Conservation (phyloP, 2,329 filamentous ascomycete genomes). For the Teratosphaeria destructans region DNA sequence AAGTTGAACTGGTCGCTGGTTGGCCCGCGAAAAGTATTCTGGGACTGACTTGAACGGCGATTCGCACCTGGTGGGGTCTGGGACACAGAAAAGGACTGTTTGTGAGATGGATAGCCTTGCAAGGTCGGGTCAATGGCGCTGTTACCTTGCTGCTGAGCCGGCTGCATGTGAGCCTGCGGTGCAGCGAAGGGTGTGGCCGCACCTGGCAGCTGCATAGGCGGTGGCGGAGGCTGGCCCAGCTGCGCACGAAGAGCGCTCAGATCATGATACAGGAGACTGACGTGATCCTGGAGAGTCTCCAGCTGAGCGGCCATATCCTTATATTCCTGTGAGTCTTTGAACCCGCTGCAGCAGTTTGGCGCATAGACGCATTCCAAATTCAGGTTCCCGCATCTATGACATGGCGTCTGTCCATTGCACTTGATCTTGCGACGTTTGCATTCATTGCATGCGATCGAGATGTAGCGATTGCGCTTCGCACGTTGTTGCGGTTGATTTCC, state of each 20-base stretch:
- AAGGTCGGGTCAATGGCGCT: slow-evolving; percentile 27
- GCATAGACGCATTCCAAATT: slow-evolving; percentile 55
- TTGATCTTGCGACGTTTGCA: slow-evolving; percentile 50
- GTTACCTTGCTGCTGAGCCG: slow-evolving; percentile 7
- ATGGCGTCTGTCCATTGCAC: slow-evolving; percentile 56
- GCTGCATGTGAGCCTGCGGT: slow-evolving; percentile 1
- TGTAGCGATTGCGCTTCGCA: slow-evolving; percentile 56
- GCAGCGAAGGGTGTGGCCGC: neutral
- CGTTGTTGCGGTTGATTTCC: slow-evolving; percentile 29
- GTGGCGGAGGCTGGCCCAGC: slow-evolving; percentile 25
- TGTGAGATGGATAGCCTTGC: slow-evolving; percentile 14
- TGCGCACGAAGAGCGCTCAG: slow-evolving; percentile 56
- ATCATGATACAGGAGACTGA: slow-evolving; percentile 63
- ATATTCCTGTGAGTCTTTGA: slow-evolving; percentile 91
- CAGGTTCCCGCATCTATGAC: slow-evolving; percentile 55
- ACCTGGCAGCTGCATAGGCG: slow-evolving; percentile 7
- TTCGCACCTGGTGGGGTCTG: slow-evolving; percentile 13
- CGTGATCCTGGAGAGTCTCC: slow-evolving; percentile 67
- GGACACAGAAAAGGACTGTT: slow-evolving; percentile 8
- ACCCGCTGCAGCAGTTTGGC: slow-evolving; percentile 63
- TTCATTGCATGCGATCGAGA: slow-evolving; percentile 52
- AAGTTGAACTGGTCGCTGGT: slow-evolving; percentile 79
- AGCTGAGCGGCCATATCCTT: slow-evolving; percentile 69
- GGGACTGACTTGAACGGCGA: slow-evolving; percentile 10
- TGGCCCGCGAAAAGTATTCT: slow-evolving; percentile 65